Evolutionary conservation across 345 rosid species (phyloP).

Genomic region (Brassica carinata): DNA sequence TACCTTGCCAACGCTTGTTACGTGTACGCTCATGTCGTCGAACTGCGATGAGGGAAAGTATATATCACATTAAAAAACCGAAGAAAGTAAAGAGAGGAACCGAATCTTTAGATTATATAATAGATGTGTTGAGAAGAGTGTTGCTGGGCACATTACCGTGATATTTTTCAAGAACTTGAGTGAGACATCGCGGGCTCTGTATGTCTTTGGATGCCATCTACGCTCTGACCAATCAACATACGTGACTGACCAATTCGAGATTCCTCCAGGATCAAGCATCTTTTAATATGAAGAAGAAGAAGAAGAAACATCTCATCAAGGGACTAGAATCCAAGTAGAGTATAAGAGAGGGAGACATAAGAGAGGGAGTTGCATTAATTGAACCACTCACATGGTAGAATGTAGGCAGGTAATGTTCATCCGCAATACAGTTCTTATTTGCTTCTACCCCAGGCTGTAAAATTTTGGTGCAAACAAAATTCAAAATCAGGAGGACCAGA

Average conservation of each 20-base stretch:
- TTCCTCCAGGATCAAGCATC: conserved; percentile 94
- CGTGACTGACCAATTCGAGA: conserved; percentile 92
- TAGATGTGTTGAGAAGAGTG: conserved; percentile 5
- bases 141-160: conserved; percentile 51
- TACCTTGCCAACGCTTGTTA: conserved; percentile 76
- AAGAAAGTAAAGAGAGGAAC: not conserved
- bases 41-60: conserved; percentile 55
- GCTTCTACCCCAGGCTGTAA: conserved; percentile 92
- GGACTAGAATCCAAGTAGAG: not conserved
- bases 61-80: not conserved
- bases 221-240: conserved; percentile 99
- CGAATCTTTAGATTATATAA: not conserved
- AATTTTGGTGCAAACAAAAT: not conserved
- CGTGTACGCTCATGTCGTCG: conserved; percentile 69
- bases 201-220: conserved; percentile 97
- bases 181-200: conserved; percentile 63
- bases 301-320: conserved; percentile 16
- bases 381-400: conserved; percentile 71
- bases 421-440: conserved; percentile 88
- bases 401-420: conserved; percentile 97
- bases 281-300: conserved; percentile 26
- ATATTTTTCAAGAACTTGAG: conserved; percentile 72
- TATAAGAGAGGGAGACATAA: not conserved
- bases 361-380: not conserved
- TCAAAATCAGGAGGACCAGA: not conserved